Evolutionary conservation across 2,329 filamentous ascomycete species (phyloP).

Genomic region (Pseudocercospora musae): DNA sequence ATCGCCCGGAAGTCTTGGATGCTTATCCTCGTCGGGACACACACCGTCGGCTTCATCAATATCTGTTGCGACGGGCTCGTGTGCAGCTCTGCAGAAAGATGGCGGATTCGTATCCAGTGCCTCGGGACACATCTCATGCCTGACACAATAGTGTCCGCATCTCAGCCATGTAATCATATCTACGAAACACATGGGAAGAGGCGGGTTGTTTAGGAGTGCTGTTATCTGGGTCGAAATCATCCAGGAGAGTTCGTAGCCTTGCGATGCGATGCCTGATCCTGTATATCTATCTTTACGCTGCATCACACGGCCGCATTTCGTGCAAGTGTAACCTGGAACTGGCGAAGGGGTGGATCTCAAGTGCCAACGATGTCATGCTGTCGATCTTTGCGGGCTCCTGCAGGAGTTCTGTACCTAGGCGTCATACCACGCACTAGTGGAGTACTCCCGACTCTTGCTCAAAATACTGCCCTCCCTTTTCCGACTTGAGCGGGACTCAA

Average conservation of each 20-base stretch:
- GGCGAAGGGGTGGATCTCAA: background rate
- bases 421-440: background rate
- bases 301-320: background rate
- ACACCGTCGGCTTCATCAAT: constrained; percentile 15
- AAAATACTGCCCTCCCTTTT: background rate
- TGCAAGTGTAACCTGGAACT: background rate
- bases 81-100: constrained; percentile 14
- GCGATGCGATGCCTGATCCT: background rate
- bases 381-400: background rate
- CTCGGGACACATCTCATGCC: constrained; percentile 14
- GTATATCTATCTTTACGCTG: background rate
- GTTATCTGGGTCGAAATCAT: background rate
- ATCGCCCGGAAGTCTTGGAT: constrained; percentile 16
- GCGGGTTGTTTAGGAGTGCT: background rate
- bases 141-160: constrained; percentile 17
- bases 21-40: constrained; percentile 19
- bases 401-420: background rate
- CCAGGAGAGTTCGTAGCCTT: background rate
- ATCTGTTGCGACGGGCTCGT: constrained; percentile 20
- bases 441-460: background rate
- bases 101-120: constrained; percentile 15
- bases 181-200: constrained; percentile 11
- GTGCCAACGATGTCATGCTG: background rate
- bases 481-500: background rate
- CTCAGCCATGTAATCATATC: constrained; percentile 20